Base-by-base conservation (phyloP, 2,329 filamentous ascomycete genomes). In the Calonectria fujianensis region DNA sequence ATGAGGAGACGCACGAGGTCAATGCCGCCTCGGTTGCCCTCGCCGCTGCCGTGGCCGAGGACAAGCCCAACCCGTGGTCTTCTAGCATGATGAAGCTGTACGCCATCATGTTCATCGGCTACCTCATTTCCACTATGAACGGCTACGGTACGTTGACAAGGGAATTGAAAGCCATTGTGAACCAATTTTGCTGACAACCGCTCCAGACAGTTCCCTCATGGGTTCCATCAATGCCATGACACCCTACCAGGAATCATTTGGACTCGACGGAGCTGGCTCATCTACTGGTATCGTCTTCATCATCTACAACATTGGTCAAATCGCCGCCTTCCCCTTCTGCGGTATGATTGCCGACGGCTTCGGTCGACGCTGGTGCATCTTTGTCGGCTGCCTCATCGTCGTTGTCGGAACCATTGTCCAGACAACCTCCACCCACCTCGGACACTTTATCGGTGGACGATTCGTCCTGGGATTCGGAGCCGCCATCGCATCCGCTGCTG, bases 391-490 rank as follows among this genome's bases (percentile, higher is more conserved):
- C 69, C 69, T 87, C 2, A 85, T 90, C 76, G 89, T 92, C 63
- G 81, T 91, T n/a, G 64, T 78, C 45, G 79, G 79, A 18, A 79
- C 79, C 8, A 76, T 75, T 18, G 64, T 80, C 14, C 79, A 80
- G 67, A 74, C 79, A 0, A 74, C 80, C 1, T 76, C 89, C 41
- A 79, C 86, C 61, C 85, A 84, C 48, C 85, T 89, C 1, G 85
- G 84, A 6, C 88, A 89, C 72, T 92, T 93, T 81, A 90, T 92
- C 80, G 90, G 84, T 4, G 88, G 89, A 7, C 84, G 89, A 31
- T 90, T 90, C 76, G 78, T 91, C 10, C 85, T 91, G 7, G 89
- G 89, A 1, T 90, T 90, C 63, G 92, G 92, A 35, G 91, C 91
- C 39, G 87, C 90, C 8, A 90, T 93, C 69, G 89, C 90, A 3